Conservation (phyloP, 148 eudicot genomes). For the Cornus suecica region DNA sequence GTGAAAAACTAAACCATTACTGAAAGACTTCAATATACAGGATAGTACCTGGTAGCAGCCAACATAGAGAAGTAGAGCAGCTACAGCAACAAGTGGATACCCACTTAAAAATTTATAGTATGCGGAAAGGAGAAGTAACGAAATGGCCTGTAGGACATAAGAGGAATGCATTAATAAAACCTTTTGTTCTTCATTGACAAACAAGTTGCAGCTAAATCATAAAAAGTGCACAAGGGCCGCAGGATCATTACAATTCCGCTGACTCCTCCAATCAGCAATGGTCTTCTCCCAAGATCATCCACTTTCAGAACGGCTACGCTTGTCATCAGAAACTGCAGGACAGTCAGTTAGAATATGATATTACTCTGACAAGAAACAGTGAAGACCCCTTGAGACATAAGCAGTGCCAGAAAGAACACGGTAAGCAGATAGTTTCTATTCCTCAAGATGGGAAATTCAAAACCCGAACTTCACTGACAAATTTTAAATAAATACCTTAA, state of each 20-base stretch:
- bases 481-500: slow-evolving; percentile 53
- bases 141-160: slow-evolving; percentile 53
- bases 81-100: slow-evolving; percentile 78
- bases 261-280: slow-evolving; percentile 88
- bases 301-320: slow-evolving; percentile 91
- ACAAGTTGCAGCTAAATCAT: slow-evolving; percentile 6
- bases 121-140: slow-evolving; percentile 81
- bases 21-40: neutral
- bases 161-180: slow-evolving; percentile 4
- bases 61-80: slow-evolving; percentile 86
- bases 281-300: slow-evolving; percentile 92
- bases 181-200: neutral
- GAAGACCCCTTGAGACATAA: neutral
- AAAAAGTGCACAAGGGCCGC: neutral
- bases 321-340: slow-evolving; percentile 79
- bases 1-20: neutral
- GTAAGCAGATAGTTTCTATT: neutral
- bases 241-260: slow-evolving; percentile 70
- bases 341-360: slow-evolving; percentile 2
- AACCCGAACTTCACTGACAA: neutral
- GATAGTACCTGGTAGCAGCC: slow-evolving; percentile 85
- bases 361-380: neutral
- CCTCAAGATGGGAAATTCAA: neutral
- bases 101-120: slow-evolving; percentile 85
- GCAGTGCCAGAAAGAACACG: neutral